A percentile compares a stretch with the other conserved stretches of the same genome.
phyloP scores from a whole-genome alignment of 164 flowering plant genomes.

The Litsea cubeba region DNA sequence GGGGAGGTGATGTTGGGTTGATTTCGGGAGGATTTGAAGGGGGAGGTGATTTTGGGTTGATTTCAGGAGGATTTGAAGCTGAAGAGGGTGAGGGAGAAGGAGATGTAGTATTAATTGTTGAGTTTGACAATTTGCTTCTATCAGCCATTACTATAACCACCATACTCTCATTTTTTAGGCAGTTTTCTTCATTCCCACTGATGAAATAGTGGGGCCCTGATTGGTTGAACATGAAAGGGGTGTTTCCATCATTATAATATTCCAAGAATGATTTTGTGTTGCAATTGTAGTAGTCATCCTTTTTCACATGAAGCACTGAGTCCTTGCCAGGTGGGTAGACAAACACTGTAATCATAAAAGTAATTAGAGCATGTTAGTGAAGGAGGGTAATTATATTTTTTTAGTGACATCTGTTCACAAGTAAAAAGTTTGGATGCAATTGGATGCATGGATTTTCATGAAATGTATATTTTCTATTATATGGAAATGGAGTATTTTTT shows the following conservation, averaged over 20 bases:
- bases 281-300: slow-evolving; percentile 56
- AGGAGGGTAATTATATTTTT: no score
- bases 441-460: no score
- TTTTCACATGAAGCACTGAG: slow-evolving; percentile 59
- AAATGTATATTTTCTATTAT: no score
- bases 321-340: slow-evolving; percentile 48
- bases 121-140: slow-evolving; percentile 30
- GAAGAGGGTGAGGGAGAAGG: slow-evolving; percentile 9
- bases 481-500: no score
- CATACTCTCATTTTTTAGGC: slow-evolving; percentile 67
- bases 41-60: neutral
- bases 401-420: no score
- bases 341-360: slow-evolving; percentile 43
- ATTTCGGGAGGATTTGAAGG: neutral
- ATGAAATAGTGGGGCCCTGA: slow-evolving; percentile 79
- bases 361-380: neutral
- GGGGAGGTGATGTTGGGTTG: neutral
- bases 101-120: slow-evolving; percentile 30
- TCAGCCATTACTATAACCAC: slow-evolving; percentile 67
- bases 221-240: slow-evolving; percentile 40
- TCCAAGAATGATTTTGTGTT: slow-evolving; percentile 39
- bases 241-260: slow-evolving; percentile 53
- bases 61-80: neutral
- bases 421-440: no score
- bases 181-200: slow-evolving; percentile 63